phyloP scores from a whole-genome alignment of 306 rosid genomes.

The Begonia peltatifolia region DNA sequence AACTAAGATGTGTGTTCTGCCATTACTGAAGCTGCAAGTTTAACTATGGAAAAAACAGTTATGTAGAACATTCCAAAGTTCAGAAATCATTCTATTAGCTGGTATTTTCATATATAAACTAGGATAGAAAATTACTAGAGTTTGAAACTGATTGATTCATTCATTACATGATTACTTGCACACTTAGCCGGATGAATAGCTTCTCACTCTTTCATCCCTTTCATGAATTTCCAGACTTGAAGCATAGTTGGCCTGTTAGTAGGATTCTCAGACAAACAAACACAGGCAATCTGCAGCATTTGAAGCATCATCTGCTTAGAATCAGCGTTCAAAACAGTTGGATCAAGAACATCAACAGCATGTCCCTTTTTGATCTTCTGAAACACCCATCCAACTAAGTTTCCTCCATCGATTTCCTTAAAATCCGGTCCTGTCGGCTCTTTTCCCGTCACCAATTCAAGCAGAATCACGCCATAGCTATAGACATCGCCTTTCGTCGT shows the following conservation, averaged over 20 bases:
- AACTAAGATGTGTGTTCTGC: too few relatives aligned
- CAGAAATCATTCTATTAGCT: too few relatives aligned
- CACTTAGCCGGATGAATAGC: neutral
- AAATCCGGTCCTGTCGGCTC: constrained; percentile 96
- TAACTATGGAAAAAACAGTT: too few relatives aligned
- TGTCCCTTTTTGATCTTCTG: constrained; percentile 66
- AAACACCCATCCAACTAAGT: constrained; percentile 87
- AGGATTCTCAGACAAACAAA: constrained; percentile 79
- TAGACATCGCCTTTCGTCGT: constrained; percentile 89
- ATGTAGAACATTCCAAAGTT: too few relatives aligned
- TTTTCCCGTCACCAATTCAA: constrained; percentile 81
- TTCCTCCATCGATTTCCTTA: constrained; percentile 91
- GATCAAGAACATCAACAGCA: constrained; percentile 73
- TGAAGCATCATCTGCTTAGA: constrained; percentile 79
- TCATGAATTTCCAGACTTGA: constrained; percentile 62
- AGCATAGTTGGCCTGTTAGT: constrained; percentile 87
- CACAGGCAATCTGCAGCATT: constrained; percentile 64
- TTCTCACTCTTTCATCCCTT: constrained; percentile 56
- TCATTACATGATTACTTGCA: too few relatives aligned
- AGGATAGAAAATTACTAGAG: too few relatives aligned
- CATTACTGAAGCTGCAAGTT: too few relatives aligned
- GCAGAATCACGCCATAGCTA: constrained; percentile 84
- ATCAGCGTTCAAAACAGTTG: constrained; percentile 47
- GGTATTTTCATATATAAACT: too few relatives aligned
- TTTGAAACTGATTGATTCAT: too few relatives aligned